Base-by-base conservation (phyloP, 2,329 filamentous ascomycete genomes). In the Verticillium zaregamsianum region DNA sequence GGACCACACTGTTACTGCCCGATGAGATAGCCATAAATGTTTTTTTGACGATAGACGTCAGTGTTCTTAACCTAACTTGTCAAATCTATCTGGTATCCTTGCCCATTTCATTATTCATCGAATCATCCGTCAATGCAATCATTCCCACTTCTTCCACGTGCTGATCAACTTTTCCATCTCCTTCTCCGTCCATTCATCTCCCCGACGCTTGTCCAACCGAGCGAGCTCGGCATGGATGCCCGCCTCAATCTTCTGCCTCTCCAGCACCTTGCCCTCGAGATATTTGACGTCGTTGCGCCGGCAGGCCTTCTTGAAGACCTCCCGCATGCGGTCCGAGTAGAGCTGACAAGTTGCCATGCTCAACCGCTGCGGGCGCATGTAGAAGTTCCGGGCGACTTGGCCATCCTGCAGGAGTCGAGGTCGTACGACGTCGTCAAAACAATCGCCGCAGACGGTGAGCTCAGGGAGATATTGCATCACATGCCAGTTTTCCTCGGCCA, bases 401-500 rank as follows among this genome's bases (percentile, higher is more conserved):
- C 77, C 76, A 59, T 76, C 73, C 17, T 81, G 78, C 33, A 82
- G 78, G 2, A 88, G 76, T 58, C 86, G 79, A 1, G 93, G 92
- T 74, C 84, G 86, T n/a, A 97, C 86, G 1, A 92, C 84, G 25
- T 92, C 87, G 17, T 91, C 85, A 72, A 90, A 97, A 73, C 93
- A 98, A 73, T 94, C 91, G 66, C 90, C 87, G 74, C 93, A 98
- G 4, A 96, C 89, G 1, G 90, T 92, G 68, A 97, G 86, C 57
- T 93, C 85, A 0, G 90, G 91, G 0, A 96, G 77, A 15, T 85
- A 80, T 1, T 90, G 86, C 73, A 96, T 92, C 61, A 85, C 87
- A 73, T 96, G 88, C 93, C 93, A 97, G 45, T 82, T 78, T 14
- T 81, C 83, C 60, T 86, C 82, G n/a, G 79, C 73, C 2, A 90